A percentile compares a stretch with the other conserved stretches of the same genome.
These are phyloP conservation scores for Kurtzmaniella quercitrusa DNA, from an alignment of 1,139 yeast species.

Conservation along the genomic window DNA sequence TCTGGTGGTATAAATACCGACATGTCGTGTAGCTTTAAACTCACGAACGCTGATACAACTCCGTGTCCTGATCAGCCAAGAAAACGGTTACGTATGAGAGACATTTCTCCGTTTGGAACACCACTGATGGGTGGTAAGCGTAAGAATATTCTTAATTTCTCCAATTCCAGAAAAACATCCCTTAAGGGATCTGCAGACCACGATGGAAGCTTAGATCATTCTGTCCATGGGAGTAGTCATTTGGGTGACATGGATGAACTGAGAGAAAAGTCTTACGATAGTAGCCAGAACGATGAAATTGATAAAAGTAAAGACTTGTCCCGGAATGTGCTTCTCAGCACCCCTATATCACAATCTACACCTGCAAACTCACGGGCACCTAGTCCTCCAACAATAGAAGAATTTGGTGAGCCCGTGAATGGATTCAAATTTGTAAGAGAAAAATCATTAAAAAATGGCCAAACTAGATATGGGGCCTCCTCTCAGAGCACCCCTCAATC, in stretches of 20 bases:
- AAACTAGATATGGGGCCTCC: conserved; percentile 1
- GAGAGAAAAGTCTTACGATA: conserved; percentile 10
- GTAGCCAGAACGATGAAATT: background rate
- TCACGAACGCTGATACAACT: conserved; percentile 30
- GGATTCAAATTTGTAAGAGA: conserved; percentile 35
- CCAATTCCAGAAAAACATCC: conserved; percentile 22
- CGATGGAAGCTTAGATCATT: too few relatives aligned
- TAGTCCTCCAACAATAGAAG: conserved; percentile 23
- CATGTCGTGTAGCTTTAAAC: conserved; percentile 15
- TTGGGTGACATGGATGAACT: conserved; percentile 13
- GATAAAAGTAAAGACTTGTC: conserved; percentile 4
- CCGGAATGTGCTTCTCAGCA: conserved; percentile 5
- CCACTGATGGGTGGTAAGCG: conserved; percentile 11
- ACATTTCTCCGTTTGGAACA: conserved; percentile 8
- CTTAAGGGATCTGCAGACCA: background rate
- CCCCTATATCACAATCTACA: conserved; percentile 34
- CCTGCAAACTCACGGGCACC: conserved; percentile 30
- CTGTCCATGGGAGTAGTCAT: too few relatives aligned
- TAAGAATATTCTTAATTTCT: conserved; percentile 20
- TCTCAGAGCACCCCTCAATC: conserved; percentile 6
- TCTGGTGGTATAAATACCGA: conserved; percentile 6
- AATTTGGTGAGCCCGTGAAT: conserved; percentile 25
- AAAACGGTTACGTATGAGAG: conserved; percentile 24
- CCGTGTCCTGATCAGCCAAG: conserved; percentile 34
- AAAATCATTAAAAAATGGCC: conserved; percentile 12